Base-by-base conservation (phyloP, 257 asterid genomes). In the Linderniella brevidens region DNA sequence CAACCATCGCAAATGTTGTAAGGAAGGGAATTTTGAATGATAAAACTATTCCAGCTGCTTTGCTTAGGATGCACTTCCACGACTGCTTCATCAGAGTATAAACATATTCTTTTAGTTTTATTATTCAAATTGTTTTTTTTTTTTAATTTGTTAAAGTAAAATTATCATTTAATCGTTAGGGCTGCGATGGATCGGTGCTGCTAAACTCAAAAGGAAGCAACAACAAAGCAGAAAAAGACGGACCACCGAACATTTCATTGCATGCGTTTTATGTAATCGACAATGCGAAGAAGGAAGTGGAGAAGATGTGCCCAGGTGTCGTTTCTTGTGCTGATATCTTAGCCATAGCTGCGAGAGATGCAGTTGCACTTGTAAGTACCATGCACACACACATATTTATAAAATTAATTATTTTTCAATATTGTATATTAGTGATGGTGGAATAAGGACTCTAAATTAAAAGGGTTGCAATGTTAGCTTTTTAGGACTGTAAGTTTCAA, bases 191-290 rank as follows among this genome's bases (percentile, higher is more conserved):
- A 3, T 86, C 93, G 10, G 81, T 86, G 56, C 77, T 86, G 49
- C 68, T 86, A 58, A 66, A 72, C 49, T 73, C 93, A 0, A 71
- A 55, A 14, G 61, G 65, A 25, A 25, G 6, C 40, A 68, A 45
- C 8, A 71, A 60, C 38, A 56, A 69, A 39, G 79, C 90, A 13
- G 93, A 86, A 57, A 81, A 86, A 64, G 88, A 76, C 56, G 93
- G 92, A 3, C 77, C 83, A 32, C 81, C 96, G 8, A 81, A 86
- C 52, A 63, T 86, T 19, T 78, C 96, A 25, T 42, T 86, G 36
- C 96, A 86, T 49, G 93, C 96, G 19, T 81, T 86, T 40, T 86
- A 86, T 53, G 83, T 78, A 0, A 81, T 86, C 46, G 92, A 86
- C 20, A 39, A 50, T 48, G 88, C 73, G 14, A 86, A 86, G 77